Evolutionary conservation across 768 basidiomycete species (phyloP).

Genomic region (Agaricus subrufescens): DNA sequence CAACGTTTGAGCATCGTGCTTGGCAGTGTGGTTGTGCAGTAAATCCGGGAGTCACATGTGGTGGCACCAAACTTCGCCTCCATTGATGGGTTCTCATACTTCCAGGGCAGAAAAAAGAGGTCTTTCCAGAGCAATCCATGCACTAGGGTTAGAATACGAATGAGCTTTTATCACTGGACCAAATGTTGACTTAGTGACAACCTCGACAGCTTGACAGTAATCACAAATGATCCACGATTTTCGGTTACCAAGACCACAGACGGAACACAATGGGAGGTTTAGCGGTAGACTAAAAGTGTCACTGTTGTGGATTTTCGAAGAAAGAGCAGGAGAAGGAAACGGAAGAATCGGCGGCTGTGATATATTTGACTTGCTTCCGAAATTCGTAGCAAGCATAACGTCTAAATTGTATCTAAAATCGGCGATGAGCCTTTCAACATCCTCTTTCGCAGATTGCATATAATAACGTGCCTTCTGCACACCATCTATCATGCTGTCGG

Average conservation of each 20-base stretch:
- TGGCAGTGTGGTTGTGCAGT: neutral
- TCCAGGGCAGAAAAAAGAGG: constrained; percentile 1
- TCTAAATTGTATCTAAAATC: constrained; percentile 16
- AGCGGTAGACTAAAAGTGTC: neutral
- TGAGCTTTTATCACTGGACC: neutral
- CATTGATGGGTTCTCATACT: constrained; percentile 3
- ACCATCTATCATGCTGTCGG: constrained; percentile 13
- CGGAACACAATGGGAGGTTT: constrained; percentile 22
- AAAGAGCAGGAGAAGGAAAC: neutral
- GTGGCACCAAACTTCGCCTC: neutral
- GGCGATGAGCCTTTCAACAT: constrained; percentile 17
- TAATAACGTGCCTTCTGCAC: constrained; percentile 11
- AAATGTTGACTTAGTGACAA: constrained; percentile 21
- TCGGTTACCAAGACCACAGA: constrained; percentile 26
- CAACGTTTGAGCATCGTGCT: too few species aligned
- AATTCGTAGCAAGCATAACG: constrained; percentile 5
- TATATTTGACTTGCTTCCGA: neutral
- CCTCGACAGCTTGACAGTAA: constrained; percentile 31
- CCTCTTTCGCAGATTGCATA: constrained; percentile 17
- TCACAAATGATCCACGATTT: constrained; percentile 31
- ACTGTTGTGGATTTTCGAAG: constrained; percentile 3
- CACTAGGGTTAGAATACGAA: neutral
- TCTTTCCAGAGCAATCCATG: constrained; percentile 2
- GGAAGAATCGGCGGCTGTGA: constrained; percentile 6
- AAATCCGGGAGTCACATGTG: neutral